Evolutionary conservation across 2,329 filamentous ascomycete genomes (phyloP).

Genomic region (Akanthomyces uredinophilus): DNA sequence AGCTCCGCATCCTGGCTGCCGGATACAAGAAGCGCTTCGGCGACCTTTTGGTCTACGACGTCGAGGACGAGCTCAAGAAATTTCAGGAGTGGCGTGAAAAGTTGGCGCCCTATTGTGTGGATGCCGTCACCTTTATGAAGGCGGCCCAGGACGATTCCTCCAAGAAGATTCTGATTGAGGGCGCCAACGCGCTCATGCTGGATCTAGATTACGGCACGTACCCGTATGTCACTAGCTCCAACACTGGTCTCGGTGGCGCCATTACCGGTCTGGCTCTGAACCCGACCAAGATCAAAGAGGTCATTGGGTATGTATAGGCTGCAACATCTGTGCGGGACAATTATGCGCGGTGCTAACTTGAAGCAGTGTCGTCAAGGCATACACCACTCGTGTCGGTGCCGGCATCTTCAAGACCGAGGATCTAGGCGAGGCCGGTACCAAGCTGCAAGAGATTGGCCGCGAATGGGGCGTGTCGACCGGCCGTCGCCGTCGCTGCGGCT

Average conservation of each 20-base stretch:
- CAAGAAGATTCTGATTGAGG: slow-evolving; percentile 61
- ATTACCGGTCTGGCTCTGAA: slow-evolving; percentile 59
- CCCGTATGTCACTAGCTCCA: slow-evolving; percentile 18
- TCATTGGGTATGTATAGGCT: slow-evolving; percentile 42
- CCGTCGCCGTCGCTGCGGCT: slow-evolving; percentile 55
- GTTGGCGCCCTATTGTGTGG: slow-evolving; percentile 58
- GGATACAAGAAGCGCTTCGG: slow-evolving; percentile 64
- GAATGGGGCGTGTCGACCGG: slow-evolving; percentile 48
- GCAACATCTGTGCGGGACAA: slow-evolving; percentile 28
- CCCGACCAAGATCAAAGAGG: slow-evolving; percentile 53
- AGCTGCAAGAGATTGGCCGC: slow-evolving; percentile 43
- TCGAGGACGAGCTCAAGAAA: slow-evolving; percentile 61
- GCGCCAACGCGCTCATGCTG: slow-evolving; percentile 57
- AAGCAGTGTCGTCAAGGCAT: slow-evolving; percentile 2
- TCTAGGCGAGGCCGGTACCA: slow-evolving; percentile 36
- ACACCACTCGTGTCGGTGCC: slow-evolving; percentile 55
- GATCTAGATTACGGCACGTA: slow-evolving; percentile 52
- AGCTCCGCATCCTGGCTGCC: slow-evolving; percentile 55
- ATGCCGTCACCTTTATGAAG: slow-evolving; percentile 61
- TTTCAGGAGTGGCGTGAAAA: slow-evolving; percentile 55
- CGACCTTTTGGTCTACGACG: slow-evolving; percentile 58
- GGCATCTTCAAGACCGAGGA: slow-evolving; percentile 66
- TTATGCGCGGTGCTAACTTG: slow-evolving; percentile 15
- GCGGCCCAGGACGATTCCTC: slow-evolving; percentile 50
- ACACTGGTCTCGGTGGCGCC: slow-evolving; percentile 38